phyloP scores from a whole-genome alignment of 1,284 basidiomycete genomes.

The Sanghuangporus baumii region DNA sequence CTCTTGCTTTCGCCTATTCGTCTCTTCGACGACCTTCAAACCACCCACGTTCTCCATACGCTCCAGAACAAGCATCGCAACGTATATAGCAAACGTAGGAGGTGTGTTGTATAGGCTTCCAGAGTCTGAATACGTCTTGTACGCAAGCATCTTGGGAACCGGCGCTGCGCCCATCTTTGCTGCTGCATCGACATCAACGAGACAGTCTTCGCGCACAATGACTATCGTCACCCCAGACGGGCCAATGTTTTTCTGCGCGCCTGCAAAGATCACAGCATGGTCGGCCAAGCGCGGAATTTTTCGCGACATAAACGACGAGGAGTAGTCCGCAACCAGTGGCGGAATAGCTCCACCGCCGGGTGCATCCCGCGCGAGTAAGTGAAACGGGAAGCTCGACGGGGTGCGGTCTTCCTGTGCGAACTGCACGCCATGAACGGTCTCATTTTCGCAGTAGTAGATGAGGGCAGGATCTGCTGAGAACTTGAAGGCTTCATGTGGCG shows the following conservation, averaged over 20 bases:
- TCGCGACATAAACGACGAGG: conserved; percentile 96
- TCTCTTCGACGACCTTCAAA: conserved; percentile 58
- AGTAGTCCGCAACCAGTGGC: conserved; percentile 93
- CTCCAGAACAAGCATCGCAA: conserved; percentile 82
- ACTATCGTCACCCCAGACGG: conserved; percentile 91
- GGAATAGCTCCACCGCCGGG: conserved; percentile 37
- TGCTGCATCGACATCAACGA: conserved; percentile 82
- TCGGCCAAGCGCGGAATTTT: conserved; percentile 83
- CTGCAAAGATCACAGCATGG: conserved; percentile 93
- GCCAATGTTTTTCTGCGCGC: conserved; percentile 99
- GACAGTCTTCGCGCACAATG: conserved; percentile 89
- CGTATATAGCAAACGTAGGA: conserved; percentile 89
- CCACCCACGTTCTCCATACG: conserved; percentile 70
- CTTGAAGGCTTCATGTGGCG: conserved; percentile 66
- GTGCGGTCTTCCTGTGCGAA: conserved; percentile 49
- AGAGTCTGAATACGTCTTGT: conserved; percentile 80
- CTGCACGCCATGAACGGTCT: conserved; percentile 96
- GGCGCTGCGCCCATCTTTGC: conserved; percentile 68
- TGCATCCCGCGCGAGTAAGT: conserved; percentile 54
- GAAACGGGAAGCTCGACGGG: conserved; percentile 80
- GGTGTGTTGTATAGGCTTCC: conserved; percentile 94
- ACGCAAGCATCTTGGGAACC: conserved; percentile 78
- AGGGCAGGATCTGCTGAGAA: conserved; percentile 81
- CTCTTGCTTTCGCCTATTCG: conserved; percentile 69
- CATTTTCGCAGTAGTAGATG: conserved; percentile 99